These are phyloP conservation scores for Linnemannia elongata DNA, from an alignment of 192 early-diverging fungal species.

Conservation along the genomic window DNA sequence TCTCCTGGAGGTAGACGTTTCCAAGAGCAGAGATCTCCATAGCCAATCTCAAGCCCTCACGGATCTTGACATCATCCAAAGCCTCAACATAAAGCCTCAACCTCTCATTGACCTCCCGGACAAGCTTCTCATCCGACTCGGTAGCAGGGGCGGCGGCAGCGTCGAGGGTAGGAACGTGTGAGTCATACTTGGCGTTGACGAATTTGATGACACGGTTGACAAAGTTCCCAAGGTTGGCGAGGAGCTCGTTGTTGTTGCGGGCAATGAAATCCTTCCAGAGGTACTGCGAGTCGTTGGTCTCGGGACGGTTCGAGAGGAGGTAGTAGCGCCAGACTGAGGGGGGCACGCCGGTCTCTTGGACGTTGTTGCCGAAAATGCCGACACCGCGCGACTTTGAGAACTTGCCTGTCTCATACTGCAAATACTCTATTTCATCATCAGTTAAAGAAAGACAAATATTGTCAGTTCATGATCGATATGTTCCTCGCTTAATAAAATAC, in stretches of 20 bases:
- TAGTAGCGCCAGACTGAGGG: conserved; percentile 98
- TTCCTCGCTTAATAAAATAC: neutral
- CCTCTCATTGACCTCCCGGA: conserved; percentile 86
- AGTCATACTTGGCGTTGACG: conserved; percentile 90
- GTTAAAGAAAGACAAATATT: neutral
- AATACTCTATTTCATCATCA: conserved; percentile 78
- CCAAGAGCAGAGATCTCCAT: conserved; percentile 97
- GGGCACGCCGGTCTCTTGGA: conserved; percentile 89
- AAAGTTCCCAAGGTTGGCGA: conserved; percentile 98
- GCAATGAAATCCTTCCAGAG: conserved; percentile 93
- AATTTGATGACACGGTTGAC: conserved; percentile 98
- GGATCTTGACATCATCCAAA: conserved; percentile 89
- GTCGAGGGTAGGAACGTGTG: conserved; percentile 77
- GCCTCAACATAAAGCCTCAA: conserved; percentile 82
- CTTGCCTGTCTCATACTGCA: conserved; percentile 96
- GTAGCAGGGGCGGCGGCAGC: conserved; percentile 60
- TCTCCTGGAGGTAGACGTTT: conserved; percentile 95
- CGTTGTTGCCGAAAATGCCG: conserved; percentile 98
- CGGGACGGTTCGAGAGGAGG: conserved; percentile 92
- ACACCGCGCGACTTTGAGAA: conserved; percentile 97
- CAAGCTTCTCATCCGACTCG: conserved; percentile 75
- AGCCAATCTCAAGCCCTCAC: conserved; percentile 81
- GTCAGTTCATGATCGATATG: neutral
- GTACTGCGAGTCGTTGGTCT: conserved; percentile 92
- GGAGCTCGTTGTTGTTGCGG: conserved; percentile 95